A percentile compares a stretch with the other conserved stretches of the same genome.
Evolutionary conservation across 768 basidiomycete species (phyloP).

Genomic region (Fomitopsis pulvina): DNA sequence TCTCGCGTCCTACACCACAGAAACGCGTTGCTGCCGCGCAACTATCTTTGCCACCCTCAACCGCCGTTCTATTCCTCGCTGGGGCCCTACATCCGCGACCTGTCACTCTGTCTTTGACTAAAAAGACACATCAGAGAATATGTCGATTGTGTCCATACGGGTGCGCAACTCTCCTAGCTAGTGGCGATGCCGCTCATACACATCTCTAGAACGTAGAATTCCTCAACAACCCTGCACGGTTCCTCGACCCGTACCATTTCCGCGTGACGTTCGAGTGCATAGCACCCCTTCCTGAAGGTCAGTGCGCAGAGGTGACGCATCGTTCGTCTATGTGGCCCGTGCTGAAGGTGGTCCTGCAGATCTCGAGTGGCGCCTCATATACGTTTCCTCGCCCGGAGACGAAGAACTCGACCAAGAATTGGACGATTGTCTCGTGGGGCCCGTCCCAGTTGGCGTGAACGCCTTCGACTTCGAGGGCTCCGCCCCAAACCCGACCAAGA

Average conservation of each 20-base stretch:
- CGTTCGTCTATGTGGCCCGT: background rate
- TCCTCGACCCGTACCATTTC: slow-evolving; percentile 87
- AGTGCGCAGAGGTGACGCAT: background rate
- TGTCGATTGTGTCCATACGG: slow-evolving; percentile 69
- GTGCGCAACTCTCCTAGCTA: slow-evolving; percentile 28
- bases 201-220: slow-evolving; percentile 76
- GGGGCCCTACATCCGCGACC: no score
- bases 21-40: no score
- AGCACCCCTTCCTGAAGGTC: slow-evolving; percentile 83
- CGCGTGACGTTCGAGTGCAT: slow-evolving; percentile 98
- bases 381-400: slow-evolving; percentile 89
- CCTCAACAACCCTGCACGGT: slow-evolving; percentile 88
- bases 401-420: slow-evolving; percentile 94
- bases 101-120: no score
- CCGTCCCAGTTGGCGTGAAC: slow-evolving; percentile 94
- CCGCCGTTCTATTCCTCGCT: no score
- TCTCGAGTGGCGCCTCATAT: slow-evolving; percentile 97
- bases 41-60: no score
- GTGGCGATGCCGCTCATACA: background rate
- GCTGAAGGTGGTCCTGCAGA: slow-evolving; percentile 61
- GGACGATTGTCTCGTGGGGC: slow-evolving; percentile 96
- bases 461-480: slow-evolving; percentile 94
- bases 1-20: no score
- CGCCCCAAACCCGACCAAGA: slow-evolving; percentile 76
- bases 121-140: no score